Percentiles rank a stretch among this genome's conserved stretches.
Conservation (phyloP, 1,284 basidiomycete species). For the Irpex sp. region DNA sequence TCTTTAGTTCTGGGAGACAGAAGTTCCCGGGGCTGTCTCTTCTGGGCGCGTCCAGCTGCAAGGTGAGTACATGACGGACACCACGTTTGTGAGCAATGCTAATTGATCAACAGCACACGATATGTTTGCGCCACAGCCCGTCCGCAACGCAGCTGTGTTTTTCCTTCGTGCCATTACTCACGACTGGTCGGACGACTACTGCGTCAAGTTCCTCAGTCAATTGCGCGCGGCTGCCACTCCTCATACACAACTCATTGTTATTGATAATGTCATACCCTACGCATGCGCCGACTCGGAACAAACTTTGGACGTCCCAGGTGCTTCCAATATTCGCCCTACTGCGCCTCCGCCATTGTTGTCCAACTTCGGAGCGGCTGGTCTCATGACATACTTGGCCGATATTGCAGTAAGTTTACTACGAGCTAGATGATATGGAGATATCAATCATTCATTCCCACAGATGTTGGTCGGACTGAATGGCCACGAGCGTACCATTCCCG, state of each 20-base stretch:
- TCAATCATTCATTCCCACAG: background rate
- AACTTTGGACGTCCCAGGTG: background rate
- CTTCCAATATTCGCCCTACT: background rate
- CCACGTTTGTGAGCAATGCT: background rate
- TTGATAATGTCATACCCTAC: constrained; percentile 3
- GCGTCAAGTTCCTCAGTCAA: constrained; percentile 21
- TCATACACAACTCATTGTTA: constrained; percentile 2
- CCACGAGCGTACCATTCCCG: constrained; percentile 14
- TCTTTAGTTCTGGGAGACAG: constrained; percentile 1
- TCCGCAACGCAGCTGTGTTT: constrained; percentile 19
- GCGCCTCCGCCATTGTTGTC: background rate
- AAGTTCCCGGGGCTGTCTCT: background rate
- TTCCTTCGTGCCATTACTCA: constrained; percentile 26
- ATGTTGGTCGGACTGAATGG: constrained; percentile 15
- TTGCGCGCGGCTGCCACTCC: constrained; percentile 18
- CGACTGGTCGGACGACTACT: constrained; percentile 27
- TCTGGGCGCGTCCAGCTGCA: background rate
- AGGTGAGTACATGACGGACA: background rate
- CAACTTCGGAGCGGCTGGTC: background rate
- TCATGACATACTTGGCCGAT: background rate
- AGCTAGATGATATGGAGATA: no score
- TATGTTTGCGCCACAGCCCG: constrained; percentile 20
- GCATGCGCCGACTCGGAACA: background rate
- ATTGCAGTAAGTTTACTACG: background rate
- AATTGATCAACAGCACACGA: constrained; percentile 15